Evolutionary conservation across 257 asterid genomes (phyloP), one percentile per base, ranked within the genome.

Genomic region (Nicotiana knightiana): DNA sequence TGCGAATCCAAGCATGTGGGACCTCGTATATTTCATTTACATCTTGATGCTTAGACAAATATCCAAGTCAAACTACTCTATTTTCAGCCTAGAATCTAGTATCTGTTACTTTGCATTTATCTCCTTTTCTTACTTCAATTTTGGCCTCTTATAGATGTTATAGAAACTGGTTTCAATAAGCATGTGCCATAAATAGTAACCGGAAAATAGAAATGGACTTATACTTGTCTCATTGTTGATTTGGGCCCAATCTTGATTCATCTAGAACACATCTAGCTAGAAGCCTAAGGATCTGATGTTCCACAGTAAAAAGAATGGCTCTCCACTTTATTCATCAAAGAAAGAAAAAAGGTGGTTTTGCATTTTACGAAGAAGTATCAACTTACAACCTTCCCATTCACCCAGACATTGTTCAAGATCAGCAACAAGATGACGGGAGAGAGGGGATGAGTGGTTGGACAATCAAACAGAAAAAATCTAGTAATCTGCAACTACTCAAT

Each of bases 41-140:
- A 39, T 68, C 55, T 68, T 67, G 76, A 68, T n/a, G 77, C 77
- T 39, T 68, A 39, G 57, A 39, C 10, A 68, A n/a, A 68, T 68
- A 68, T 37, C 77, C 33, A 68, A 68, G 57, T 37, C 57, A 68
- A 67, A 37, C 57, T 68, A 68, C 3, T 68, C 33, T 68, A 68
- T 10, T 55, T 67, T 67, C 77, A 39, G 6, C n/a, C 57, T 9
- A 5, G 77, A 68, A 39, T 68, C 32, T 68, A n/a, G n/a, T 67
- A 67, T 6, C 11, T 67, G 76, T 35, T 35, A 67, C 54, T 67
- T 67, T 8, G 46, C 53, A 67, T 18, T 17, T 67, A 67, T 35
- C 3, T 35, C 76, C 16, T 10, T 33, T 35, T 67, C 76, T 18
- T 67, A 67, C 39, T 67, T 35, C 16, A 51, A 9, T 18, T 66